Evolutionary conservation across 768 basidiomycete species (phyloP), one percentile per base, ranked within the genome.

Genomic region (Roridomyces roridus): DNA sequence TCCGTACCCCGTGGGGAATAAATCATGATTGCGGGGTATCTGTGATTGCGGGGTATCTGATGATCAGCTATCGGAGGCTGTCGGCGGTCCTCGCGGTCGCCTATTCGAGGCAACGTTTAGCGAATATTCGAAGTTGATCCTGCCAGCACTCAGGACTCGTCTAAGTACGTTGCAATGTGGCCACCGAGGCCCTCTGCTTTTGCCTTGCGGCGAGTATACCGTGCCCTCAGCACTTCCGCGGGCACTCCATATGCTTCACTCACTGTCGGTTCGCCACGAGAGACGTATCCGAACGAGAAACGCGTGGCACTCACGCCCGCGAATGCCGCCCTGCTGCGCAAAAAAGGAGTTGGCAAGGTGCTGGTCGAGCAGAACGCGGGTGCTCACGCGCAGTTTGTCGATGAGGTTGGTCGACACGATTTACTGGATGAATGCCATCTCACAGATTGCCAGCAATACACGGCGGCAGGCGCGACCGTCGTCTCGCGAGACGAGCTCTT

Each of bases 251-350:
- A 93, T 71, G 81, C 89, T 3, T 81, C 84, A 18, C 77, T 95
- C 34, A 85, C 81, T 8, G 79, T 95, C 52, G 93, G 93, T 23
- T 83, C 91, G 17, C 91, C 92, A 12, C 80, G 80, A 49, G 93
- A 95, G 73, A 80, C 82, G 39, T 93, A 84, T 67, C 87, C 88
- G 4, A 83, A 87, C 59, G 93, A 95, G 69, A 81, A 87, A 45
- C 85, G 93, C 48, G 92, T 94, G 40, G 82, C 92, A 35, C 73
- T 95, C 7, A 92, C 93, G 0, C 93, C 93, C 5, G 84, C 88
- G 67, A 94, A 93, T 67, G 85, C 85, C 5, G 77, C 85, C 4
- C 68, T 89, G 28, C 77, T 95, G 44, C 80, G 84, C 55, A 94
- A 94, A 80, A 94, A 95, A 64, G 93, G 93, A 6, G 93, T 95